Base-by-base conservation (phyloP, 768 basidiomycete genomes). In the Serpula lacrymans region DNA sequence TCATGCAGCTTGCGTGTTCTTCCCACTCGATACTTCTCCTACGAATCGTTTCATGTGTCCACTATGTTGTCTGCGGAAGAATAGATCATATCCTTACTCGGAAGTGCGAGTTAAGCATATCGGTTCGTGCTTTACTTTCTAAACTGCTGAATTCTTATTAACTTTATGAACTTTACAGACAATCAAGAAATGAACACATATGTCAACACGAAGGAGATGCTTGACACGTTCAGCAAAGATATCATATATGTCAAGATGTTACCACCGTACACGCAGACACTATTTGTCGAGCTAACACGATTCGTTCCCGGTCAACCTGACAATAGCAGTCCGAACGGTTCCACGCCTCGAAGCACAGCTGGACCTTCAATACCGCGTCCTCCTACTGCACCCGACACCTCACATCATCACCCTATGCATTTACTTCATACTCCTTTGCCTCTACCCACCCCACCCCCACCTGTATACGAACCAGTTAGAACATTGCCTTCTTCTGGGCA, bases 1-100 rank as follows among this genome's bases (percentile, higher is more conserved):
- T 49, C 88, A 91, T 50, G 74, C 72, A 12, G 77, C 75, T 8
- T 91, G 88, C 46, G 87, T 90, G 11, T 87, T 85, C 62, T 85
- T 74, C 59, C 77, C 81, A 2, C 49, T 64, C 27, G 76, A 82
- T 21, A 55, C 60, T 46, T 55, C 53, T 34, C 44, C 54, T 48
- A 51, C 53, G 54, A 58, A 48, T 37, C 60, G 63, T n/a, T 86
- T 82, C 63, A 70, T 70, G 45, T 91, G 89, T 52, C 88, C 88
- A 0, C 58, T 91, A 14, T 91, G 89, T 55, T 82, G 81, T 58
- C 59, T 89, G 50, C 76, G 84, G 37, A 88, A 84, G 67, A 84
- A 80, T 44, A 73, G 74, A 44, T 60, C 65, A 5, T 92, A 90
- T 52, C 74, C 74, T 20, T 82, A 80, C 53, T 85, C 86, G 1